Conservation (phyloP, 2,329 filamentous ascomycete genomes). For the Penicillium sp. region DNA sequence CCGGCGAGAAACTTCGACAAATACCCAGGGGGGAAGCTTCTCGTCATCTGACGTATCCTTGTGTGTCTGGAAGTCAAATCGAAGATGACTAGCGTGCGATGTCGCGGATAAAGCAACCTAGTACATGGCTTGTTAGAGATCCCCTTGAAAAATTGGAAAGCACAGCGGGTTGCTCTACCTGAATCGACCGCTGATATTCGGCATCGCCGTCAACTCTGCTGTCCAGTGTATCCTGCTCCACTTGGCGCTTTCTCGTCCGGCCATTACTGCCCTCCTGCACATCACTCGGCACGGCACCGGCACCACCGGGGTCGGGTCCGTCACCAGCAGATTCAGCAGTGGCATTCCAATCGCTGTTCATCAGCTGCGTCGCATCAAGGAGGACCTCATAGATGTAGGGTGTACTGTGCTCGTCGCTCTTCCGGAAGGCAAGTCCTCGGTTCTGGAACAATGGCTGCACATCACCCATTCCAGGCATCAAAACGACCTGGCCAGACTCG, state of each 20-base stretch:
- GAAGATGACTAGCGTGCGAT: conserved; percentile 48
- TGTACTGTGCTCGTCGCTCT: conserved; percentile 49
- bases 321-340: conserved; percentile 36
- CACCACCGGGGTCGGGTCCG: conserved; percentile 48
- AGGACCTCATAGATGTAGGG: conserved; percentile 54
- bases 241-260: conserved; percentile 34
- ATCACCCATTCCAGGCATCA: conserved; percentile 45
- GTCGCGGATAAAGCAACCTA: conserved; percentile 47
- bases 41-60: neutral
- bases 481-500: conserved; percentile 52
- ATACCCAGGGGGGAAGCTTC: conserved; percentile 41
- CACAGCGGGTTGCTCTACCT: too few species aligned
- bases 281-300: conserved; percentile 41
- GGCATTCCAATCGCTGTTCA: conserved; percentile 41
- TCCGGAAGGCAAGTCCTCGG: conserved; percentile 47
- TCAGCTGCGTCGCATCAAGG: conserved; percentile 43
- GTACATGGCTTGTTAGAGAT: conserved; percentile 3
- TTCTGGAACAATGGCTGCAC: conserved; percentile 45
- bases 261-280: conserved; percentile 49
- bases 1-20: conserved; percentile 50
- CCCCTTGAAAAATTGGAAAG: too few species aligned
- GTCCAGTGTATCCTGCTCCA: neutral
- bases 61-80: conserved; percentile 43
- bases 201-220: neutral
- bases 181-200: conserved; percentile 12